A percentile compares a stretch with the other conserved stretches of the same genome.
Conservation (phyloP, 768 basidiomycete genomes). For the Cystobasidiopsis lactophilus region DNA sequence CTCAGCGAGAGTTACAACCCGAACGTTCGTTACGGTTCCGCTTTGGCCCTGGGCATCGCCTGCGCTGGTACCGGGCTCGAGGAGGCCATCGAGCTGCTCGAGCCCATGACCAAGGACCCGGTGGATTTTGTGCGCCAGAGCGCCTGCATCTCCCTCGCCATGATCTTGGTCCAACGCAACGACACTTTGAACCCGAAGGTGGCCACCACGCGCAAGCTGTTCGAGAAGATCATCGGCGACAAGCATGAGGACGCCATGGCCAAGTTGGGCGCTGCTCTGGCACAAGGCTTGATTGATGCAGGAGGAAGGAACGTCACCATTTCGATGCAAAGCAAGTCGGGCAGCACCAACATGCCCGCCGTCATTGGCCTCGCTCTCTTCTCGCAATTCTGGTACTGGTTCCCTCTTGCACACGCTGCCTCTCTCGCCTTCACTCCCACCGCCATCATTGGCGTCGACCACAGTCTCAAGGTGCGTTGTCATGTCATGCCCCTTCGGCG, state of each 20-base stretch:
- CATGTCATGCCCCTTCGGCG: neutral
- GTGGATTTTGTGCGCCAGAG: conserved; percentile 98
- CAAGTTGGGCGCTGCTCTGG: conserved; percentile 83
- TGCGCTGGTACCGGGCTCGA: conserved; percentile 92
- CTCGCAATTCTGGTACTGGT: conserved; percentile 99
- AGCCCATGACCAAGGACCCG: conserved; percentile 94
- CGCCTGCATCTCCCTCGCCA: conserved; percentile 80
- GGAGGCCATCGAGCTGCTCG: conserved; percentile 87
- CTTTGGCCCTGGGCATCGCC: conserved; percentile 83
- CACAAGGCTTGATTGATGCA: conserved; percentile 92
- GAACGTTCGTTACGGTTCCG: conserved; percentile 90
- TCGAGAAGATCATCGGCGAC: conserved; percentile 71
- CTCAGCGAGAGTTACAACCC: conserved; percentile 97
- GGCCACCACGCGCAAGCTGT: conserved; percentile 56
- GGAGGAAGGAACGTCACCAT: conserved; percentile 93
- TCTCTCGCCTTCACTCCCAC: conserved; percentile 87
- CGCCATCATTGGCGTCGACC: conserved; percentile 75
- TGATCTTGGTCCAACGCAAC: conserved; percentile 91
- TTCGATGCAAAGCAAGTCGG: conserved; percentile 74
- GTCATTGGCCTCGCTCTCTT: conserved; percentile 97
- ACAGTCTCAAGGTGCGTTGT: conserved; percentile 48
- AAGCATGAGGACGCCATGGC: conserved; percentile 99
- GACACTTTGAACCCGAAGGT: conserved; percentile 70
- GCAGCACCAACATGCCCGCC: conserved; percentile 74
- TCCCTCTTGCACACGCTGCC: conserved; percentile 81